Conservation (phyloP, 768 basidiomycete genomes). For the Lepiota venenata region DNA sequence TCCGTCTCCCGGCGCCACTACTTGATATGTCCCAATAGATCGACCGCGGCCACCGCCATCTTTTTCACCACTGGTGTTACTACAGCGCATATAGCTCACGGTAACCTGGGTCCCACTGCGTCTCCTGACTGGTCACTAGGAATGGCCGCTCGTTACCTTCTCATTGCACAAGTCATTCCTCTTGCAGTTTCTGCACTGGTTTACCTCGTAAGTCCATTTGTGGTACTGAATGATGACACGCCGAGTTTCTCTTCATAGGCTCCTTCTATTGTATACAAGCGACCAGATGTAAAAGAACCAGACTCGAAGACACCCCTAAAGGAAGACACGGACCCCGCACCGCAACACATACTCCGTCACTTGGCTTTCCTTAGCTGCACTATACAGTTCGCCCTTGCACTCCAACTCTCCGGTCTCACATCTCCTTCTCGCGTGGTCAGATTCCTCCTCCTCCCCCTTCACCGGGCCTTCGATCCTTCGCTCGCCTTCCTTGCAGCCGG, state of each 20-base stretch:
- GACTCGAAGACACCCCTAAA: constrained; percentile 11
- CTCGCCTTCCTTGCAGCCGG: constrained; percentile 51
- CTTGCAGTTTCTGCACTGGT: constrained; percentile 28
- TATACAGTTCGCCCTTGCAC: constrained; percentile 49
- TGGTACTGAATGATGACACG: background rate
- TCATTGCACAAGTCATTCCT: constrained; percentile 37
- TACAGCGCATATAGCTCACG: constrained; percentile 39
- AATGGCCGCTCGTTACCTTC: constrained; percentile 28
- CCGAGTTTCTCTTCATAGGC: background rate
- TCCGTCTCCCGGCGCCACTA: constrained; percentile 5
- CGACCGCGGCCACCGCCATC: constrained; percentile 48
- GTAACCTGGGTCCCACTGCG: constrained; percentile 25
- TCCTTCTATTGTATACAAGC: background rate
- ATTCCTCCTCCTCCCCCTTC: constrained; percentile 50
- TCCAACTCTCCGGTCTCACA: constrained; percentile 51
- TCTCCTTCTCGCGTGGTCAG: constrained; percentile 45
- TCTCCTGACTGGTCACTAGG: constrained; percentile 40
- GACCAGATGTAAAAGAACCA: constrained; percentile 7
- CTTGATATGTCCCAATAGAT: constrained; percentile 29
- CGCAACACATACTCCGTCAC: constrained; percentile 27
- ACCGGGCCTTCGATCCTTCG: constrained; percentile 52
- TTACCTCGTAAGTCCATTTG: constrained; percentile 16
- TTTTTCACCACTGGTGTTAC: constrained; percentile 48
- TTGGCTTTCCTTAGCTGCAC: constrained; percentile 39
- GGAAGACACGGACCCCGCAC: constrained; percentile 8